A percentile compares a stretch with the other conserved stretches of the same genome.
phyloP scores from a whole-genome alignment of 306 rosid species.

The Spatholobus suberectus region DNA sequence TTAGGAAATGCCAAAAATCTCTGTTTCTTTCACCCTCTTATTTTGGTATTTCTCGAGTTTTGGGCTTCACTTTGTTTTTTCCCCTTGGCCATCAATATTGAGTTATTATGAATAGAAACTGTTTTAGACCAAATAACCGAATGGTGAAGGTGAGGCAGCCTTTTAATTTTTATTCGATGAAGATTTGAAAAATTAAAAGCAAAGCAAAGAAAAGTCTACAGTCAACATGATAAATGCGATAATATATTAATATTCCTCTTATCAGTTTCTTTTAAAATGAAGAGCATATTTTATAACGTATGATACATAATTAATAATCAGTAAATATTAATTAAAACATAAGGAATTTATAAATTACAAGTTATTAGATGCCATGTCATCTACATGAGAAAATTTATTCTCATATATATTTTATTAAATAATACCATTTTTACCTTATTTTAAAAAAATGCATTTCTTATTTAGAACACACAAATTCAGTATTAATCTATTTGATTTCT shows the following conservation, averaged over 20 bases:
- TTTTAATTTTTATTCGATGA: slow-evolving; percentile 24
- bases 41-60: slow-evolving; percentile 18
- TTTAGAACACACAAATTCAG: not conserved
- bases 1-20: slow-evolving; percentile 4
- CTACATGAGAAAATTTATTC: not conserved
- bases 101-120: slow-evolving; percentile 2
- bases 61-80: slow-evolving; percentile 31
- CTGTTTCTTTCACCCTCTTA: slow-evolving; percentile 24
- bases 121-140: not conserved
- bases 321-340: not conserved
- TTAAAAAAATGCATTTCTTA: not conserved
- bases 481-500: not conserved
- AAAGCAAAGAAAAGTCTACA: slow-evolving; percentile 44
- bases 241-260: slow-evolving; percentile 26
- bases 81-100: not conserved
- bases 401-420: not conserved
- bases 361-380: not conserved
- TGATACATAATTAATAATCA: not conserved
- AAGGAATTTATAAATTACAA: not conserved
- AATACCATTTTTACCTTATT: not conserved
- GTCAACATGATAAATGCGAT: slow-evolving; percentile 57
- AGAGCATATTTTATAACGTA: not conserved
- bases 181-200: slow-evolving; percentile 34
- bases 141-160: slow-evolving; percentile 9
- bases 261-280: slow-evolving; percentile 14